Percentiles rank a stretch among this genome's conserved stretches.
Conservation (phyloP, 2,329 filamentous ascomycete genomes). For the Diaporthe longicolla region DNA sequence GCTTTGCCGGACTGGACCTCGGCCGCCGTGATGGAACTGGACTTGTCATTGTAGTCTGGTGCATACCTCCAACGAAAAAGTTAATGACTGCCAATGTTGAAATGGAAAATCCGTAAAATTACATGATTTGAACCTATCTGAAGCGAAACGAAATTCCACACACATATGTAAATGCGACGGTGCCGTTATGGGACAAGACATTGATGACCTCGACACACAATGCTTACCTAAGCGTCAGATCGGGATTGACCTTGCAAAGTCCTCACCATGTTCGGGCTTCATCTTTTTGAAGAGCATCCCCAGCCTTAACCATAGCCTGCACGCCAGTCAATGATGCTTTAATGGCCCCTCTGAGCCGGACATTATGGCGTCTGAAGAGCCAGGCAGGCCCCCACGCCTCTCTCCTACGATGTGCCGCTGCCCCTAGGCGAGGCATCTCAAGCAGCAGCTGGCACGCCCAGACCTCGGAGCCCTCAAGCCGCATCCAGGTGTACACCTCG, state of each 20-base stretch:
- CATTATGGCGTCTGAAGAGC: constrained; percentile 21
- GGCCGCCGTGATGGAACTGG: too few relatives aligned
- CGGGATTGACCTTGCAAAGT: constrained; percentile 16
- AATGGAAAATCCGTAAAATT: too few relatives aligned
- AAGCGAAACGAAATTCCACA: too few relatives aligned
- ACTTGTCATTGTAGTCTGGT: too few relatives aligned
- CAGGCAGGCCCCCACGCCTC: not conserved
- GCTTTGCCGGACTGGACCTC: too few relatives aligned
- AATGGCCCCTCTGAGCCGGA: constrained; percentile 36
- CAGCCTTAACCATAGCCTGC: not conserved
- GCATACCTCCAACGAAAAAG: too few relatives aligned
- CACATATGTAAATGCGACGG: too few relatives aligned
- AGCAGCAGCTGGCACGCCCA: constrained; percentile 34
- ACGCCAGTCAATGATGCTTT: not conserved
- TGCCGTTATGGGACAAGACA: too few relatives aligned
- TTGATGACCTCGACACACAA: not conserved
- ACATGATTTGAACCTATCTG: too few relatives aligned
- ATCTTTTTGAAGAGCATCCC: not conserved
- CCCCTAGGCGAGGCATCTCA: not conserved
- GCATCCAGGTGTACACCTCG: constrained; percentile 79
- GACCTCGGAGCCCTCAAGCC: constrained; percentile 59
- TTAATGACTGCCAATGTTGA: too few relatives aligned
- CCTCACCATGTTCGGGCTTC: not conserved
- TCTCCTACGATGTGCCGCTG: not conserved
- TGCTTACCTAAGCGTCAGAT: constrained; percentile 27